phyloP scores from a whole-genome alignment of 2,329 filamentous ascomycete genomes.

The Epichloe gansuensis region DNA sequence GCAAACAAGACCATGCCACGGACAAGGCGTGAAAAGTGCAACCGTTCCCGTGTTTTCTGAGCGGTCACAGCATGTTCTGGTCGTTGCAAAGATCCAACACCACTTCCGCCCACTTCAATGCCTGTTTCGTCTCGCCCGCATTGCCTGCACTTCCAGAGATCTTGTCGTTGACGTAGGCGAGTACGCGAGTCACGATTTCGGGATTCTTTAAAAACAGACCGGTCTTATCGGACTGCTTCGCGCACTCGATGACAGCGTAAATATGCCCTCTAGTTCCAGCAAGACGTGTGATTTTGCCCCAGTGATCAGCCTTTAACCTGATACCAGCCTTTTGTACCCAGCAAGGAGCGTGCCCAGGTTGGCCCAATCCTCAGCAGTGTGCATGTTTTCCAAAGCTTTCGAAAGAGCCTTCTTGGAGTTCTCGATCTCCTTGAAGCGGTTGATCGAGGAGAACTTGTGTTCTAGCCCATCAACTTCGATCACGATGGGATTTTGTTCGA shows the following conservation, averaged over 20 bases:
- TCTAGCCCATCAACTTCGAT: slow-evolving; percentile 47
- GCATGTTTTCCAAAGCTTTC: slow-evolving; percentile 32
- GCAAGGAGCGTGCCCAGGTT: slow-evolving; percentile 41
- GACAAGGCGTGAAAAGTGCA: slow-evolving; percentile 16
- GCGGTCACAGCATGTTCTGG: slow-evolving; percentile 22
- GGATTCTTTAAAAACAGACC: slow-evolving; percentile 29
- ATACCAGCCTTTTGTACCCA: slow-evolving; percentile 33
- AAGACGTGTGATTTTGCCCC: slow-evolving; percentile 28
- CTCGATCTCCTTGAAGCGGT: slow-evolving; percentile 31
- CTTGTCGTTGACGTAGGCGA: slow-evolving; percentile 21
- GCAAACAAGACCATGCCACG: slow-evolving; percentile 21
- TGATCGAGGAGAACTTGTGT: slow-evolving; percentile 36
- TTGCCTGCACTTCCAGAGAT: slow-evolving; percentile 27
- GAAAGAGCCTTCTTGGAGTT: slow-evolving; percentile 27
- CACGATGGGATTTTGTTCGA: slow-evolving; percentile 42
- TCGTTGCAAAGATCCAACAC: slow-evolving; percentile 38
- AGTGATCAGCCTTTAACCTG: slow-evolving; percentile 22
- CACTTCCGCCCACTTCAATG: slow-evolving; percentile 32
- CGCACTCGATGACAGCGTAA: slow-evolving; percentile 36
- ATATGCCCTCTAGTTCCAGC: slow-evolving; percentile 30
- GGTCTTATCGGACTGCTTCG: slow-evolving; percentile 33
- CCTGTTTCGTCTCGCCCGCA: slow-evolving; percentile 25
- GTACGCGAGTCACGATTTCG: slow-evolving; percentile 24
- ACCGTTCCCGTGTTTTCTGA: slow-evolving; percentile 9
- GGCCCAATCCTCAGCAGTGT: slow-evolving; percentile 35